A percentile compares a stretch with the other conserved stretches of the same genome.
These are phyloP conservation scores for Vinca minor DNA, from an alignment of 257 asterid genomes.

Conservation along the genomic window DNA sequence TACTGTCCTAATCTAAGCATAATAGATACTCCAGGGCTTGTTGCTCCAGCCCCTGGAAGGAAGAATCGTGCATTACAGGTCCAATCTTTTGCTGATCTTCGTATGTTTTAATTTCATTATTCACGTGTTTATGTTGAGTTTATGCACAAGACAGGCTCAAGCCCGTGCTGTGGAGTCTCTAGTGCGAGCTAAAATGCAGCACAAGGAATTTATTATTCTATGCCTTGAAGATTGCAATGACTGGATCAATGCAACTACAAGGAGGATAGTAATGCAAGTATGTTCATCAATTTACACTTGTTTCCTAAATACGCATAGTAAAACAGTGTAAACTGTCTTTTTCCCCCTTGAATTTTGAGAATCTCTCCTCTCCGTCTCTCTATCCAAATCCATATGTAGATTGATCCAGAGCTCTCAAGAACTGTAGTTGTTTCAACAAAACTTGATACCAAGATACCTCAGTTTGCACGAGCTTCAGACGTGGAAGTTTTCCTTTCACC, in stretches of 20 bases:
- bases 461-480: constrained; percentile 94
- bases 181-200: constrained; percentile 95
- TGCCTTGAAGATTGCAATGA: constrained; percentile 98
- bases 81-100: constrained; percentile 1
- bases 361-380: background rate
- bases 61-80: constrained; percentile 93
- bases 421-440: constrained; percentile 91
- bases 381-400: constrained; percentile 31
- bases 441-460: constrained; percentile 95
- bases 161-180: constrained; percentile 93
- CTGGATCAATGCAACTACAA: constrained; percentile 93
- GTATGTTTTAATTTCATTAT: constrained; percentile 14
- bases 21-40: constrained; percentile 92
- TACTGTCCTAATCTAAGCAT: constrained; percentile 87
- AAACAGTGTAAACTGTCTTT: background rate
- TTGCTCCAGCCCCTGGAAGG: constrained; percentile 89
- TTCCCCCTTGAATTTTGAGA: background rate
- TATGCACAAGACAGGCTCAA: constrained; percentile 50
- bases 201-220: constrained; percentile 82
- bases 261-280: constrained; percentile 98
- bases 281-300: constrained; percentile 6
- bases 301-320: background rate
- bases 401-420: constrained; percentile 95
- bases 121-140: constrained; percentile 18
- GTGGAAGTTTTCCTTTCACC: constrained; percentile 98